Evolutionary conservation across 1,284 basidiomycete genomes (phyloP).

Genomic region (Cutaneotrichosporon cavernicola): DNA sequence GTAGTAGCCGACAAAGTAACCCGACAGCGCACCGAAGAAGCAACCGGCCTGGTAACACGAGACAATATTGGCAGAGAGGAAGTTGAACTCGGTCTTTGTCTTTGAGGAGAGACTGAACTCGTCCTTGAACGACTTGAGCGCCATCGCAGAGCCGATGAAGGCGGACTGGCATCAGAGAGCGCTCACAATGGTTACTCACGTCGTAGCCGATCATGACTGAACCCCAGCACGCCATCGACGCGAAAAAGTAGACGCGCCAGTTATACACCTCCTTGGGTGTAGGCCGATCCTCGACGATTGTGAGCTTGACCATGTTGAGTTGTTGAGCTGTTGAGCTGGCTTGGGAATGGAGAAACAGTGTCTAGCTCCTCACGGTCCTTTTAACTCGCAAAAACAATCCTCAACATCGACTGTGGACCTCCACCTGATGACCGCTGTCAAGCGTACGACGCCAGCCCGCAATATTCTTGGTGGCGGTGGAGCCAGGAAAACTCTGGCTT

Average conservation of each 20-base stretch:
- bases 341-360: not conserved
- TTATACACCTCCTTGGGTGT: conserved; percentile 59
- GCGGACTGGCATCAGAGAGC: conserved; percentile 24
- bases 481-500: not conserved
- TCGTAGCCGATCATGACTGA: conserved; percentile 57
- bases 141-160: conserved; percentile 41
- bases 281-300: conserved; percentile 53
- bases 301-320: conserved; percentile 26
- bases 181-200: conserved; percentile 19
- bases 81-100: conserved; percentile 13
- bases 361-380: not conserved
- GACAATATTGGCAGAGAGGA: conserved; percentile 55
- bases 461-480: not conserved
- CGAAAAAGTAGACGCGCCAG: conserved; percentile 55
- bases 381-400: not conserved
- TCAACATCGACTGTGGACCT: not conserved
- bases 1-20: conserved; percentile 27
- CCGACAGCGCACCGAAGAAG: conserved; percentile 31
- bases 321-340: not conserved
- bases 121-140: conserved; percentile 35
- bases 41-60: conserved; percentile 52
- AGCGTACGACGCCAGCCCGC: not conserved
- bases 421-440: not conserved
- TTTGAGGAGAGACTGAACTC: conserved; percentile 30
- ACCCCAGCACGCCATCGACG: conserved; percentile 45